phyloP scores from a whole-genome alignment of 768 basidiomycete genomes.

The Tulasnella sp. region DNA sequence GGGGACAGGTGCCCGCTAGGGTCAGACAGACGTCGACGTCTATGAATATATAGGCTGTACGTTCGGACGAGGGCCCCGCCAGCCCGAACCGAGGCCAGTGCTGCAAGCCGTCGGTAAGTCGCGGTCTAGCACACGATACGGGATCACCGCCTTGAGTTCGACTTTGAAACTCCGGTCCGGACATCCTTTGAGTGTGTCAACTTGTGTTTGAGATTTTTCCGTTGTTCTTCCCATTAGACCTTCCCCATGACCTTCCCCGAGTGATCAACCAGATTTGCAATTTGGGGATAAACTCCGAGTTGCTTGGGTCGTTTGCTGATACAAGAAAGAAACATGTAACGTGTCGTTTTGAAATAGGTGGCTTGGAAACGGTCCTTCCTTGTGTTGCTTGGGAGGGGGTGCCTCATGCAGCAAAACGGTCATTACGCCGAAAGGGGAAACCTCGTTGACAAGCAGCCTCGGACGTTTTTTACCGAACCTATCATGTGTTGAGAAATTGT shows the following conservation, averaged over 20 bases:
- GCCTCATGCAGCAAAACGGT: not conserved
- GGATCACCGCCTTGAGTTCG: not conserved
- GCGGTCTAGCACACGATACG: not conserved
- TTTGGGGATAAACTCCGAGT: not conserved
- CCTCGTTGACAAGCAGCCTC: constrained; percentile 5
- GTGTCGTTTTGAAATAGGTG: not conserved
- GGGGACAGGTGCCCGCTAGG: not conserved
- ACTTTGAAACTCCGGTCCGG: not conserved
- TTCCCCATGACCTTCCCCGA: not conserved
- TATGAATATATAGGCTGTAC: not conserved
- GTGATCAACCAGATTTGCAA: not conserved
- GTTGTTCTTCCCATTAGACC: not conserved
- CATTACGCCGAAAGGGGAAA: constrained; percentile 4
- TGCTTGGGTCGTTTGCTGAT: not conserved
- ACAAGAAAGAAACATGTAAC: not conserved
- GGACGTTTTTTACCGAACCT: not conserved
- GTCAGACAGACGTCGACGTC: not conserved
- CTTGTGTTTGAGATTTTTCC: not conserved
- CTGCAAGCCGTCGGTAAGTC: not conserved
- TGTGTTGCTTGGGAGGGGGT: too few relatives aligned
- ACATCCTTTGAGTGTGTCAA: not conserved
- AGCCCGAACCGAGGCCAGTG: not conserved
- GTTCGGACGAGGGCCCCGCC: not conserved
- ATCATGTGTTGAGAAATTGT: not conserved
- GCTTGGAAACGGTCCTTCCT: not conserved